Evolutionary conservation across 257 asterid genomes (phyloP), one percentile per base, ranked within the genome.

Genomic region (Lithospermum erythrorhizon): DNA sequence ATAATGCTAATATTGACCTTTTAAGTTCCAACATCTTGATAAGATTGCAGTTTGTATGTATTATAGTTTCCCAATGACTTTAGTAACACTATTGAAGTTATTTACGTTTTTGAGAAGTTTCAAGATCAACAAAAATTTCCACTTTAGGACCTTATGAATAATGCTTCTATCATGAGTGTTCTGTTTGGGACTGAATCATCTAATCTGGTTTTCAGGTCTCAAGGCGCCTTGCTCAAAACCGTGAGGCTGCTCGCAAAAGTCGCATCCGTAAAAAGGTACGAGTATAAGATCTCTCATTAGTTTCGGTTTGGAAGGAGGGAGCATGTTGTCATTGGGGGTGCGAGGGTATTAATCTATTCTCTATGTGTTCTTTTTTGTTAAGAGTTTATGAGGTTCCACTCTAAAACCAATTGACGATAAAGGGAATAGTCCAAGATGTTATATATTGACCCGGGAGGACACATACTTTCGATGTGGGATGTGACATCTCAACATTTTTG

Each of bases 221-320:
- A 67, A 84, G 96, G 78, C 98, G 96, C 29, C 90, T 91, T 22
- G 95, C 96, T 24, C 98, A 91, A 75, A 88, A 91, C 76, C 96
- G 98, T 0, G 95, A 91, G 76, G 95, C 96, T 71, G 96, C 98
- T 75, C 94, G 94, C 51, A 88, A 88, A 76, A 83, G 96, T 70
- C 98, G 95, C 65, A 71, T 83, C 53, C 71, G 94, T 62, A 87
- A 85, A 76, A 87, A 87, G 94, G 96, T 84, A 76, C 49, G 3
- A 35, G 45, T 35, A 35, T 35, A 5, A 30, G 37, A 30, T 30
- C 37, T 30, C 37, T 20, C 24, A 5, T 55, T 53, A 5, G 2
- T 55, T 55, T 55, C 21, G 55, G 5, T n/a, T n/a, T 6, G 54
- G 2, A 4, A 19, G 52, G 3, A 8, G 52, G 52, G 10, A 8